Conservation (phyloP, 2,329 filamentous ascomycete genomes). For the Boeremia lycopersici region DNA sequence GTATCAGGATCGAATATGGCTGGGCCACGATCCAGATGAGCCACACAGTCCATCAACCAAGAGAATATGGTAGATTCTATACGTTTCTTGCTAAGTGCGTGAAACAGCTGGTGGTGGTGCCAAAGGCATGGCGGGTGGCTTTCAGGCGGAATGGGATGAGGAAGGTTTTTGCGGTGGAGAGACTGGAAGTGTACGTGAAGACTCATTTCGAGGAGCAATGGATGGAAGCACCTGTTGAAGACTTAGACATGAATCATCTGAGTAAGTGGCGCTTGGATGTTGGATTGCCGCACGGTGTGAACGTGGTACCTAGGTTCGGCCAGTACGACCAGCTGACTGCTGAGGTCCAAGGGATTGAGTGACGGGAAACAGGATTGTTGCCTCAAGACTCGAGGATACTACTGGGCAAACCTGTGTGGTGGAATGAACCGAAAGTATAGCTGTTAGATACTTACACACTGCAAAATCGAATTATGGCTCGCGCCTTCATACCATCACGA, state of each 20-base stretch:
- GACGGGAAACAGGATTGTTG: too few relatives aligned
- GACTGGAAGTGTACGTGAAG: not conserved
- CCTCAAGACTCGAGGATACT: too few relatives aligned
- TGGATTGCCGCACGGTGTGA: not conserved
- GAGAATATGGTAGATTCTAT: not conserved
- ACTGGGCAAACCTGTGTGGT: too few relatives aligned
- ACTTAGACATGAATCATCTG: not conserved
- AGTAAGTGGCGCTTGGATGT: not conserved
- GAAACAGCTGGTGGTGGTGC: not conserved
- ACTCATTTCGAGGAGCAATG: not conserved
- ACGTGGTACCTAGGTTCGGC: not conserved
- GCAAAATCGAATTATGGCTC: too few relatives aligned
- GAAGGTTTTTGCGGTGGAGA: not conserved
- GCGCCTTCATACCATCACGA: too few relatives aligned
- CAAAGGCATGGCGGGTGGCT: not conserved
- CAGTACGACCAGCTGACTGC: not conserved
- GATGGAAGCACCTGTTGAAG: not conserved
- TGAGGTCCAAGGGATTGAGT: not conserved
- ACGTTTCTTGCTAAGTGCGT: not conserved
- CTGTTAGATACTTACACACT: too few relatives aligned
- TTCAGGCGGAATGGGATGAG: not conserved
- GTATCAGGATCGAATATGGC: too few relatives aligned
- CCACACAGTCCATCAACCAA: not conserved
- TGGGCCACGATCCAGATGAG: too few relatives aligned
- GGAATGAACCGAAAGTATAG: too few relatives aligned